Evolutionary conservation across 352 stramenopile species (phyloP).

Genomic region (Phytophthora rubi): DNA sequence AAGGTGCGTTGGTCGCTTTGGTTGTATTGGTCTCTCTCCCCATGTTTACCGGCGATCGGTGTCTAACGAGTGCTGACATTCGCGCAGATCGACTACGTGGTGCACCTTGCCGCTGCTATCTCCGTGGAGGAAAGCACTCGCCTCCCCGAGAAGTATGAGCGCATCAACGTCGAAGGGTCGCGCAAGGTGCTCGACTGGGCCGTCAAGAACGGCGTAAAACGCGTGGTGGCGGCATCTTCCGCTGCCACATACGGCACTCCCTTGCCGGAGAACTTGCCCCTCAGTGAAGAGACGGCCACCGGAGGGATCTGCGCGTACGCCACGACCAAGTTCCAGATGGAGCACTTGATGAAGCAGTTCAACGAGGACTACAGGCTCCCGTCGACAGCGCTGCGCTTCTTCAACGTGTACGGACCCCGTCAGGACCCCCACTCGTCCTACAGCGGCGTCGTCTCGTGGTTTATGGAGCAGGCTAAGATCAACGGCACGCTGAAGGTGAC

Average conservation of each 20-base stretch:
- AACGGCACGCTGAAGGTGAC: conserved; percentile 85
- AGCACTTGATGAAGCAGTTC: conserved; percentile 78
- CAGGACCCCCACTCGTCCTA: conserved; percentile 87
- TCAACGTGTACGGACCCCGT: conserved; percentile 86
- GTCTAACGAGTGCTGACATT: conserved; percentile 8
- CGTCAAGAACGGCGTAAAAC: conserved; percentile 73
- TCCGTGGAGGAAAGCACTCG: conserved; percentile 88
- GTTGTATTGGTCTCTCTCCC: not conserved
- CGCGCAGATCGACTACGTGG: conserved; percentile 76
- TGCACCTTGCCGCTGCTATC: conserved; percentile 84
- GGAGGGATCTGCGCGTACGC: conserved; percentile 85
- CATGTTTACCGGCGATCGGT: conserved; percentile 1
- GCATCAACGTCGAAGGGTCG: conserved; percentile 85
- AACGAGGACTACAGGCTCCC: conserved; percentile 72
- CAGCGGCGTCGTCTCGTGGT: conserved; percentile 85
- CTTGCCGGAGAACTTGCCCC: conserved; percentile 65
- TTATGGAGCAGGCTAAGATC: conserved; percentile 88
- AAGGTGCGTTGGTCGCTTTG: conserved; percentile 46
- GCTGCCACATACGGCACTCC: conserved; percentile 80
- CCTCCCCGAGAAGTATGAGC: conserved; percentile 87
- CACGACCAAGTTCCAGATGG: conserved; percentile 88
- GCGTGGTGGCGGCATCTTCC: conserved; percentile 80
- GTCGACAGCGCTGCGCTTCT: conserved; percentile 83
- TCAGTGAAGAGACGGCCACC: conserved; percentile 75
- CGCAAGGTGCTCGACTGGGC: conserved; percentile 86